Evolutionary conservation across 192 early-diverging fungal species (phyloP).

Genomic region (Borealophlyctis nickersoniae): DNA sequence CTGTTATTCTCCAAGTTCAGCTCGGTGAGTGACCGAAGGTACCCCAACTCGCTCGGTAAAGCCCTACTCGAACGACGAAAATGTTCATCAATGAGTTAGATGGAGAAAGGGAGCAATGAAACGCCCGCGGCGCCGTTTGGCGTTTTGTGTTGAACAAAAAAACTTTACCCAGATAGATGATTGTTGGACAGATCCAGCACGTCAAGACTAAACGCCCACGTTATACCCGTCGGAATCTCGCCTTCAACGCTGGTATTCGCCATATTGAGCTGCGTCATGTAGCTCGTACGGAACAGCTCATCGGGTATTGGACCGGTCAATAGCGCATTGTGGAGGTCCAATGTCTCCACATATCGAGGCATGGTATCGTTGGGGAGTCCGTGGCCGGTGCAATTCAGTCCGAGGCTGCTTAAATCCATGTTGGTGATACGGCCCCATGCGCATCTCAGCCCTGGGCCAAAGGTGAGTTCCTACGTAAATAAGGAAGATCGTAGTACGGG

Average conservation of each 20-base stretch:
- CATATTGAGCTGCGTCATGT: constrained; percentile 11
- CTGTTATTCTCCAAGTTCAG: constrained; percentile 11
- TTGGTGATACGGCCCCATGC: constrained; percentile 5
- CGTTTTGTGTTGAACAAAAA: no score
- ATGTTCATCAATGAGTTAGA: background rate
- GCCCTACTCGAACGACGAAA: constrained; percentile 11
- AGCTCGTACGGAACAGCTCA: background rate
- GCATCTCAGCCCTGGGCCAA: constrained; percentile 11
- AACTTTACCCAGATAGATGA: constrained; percentile 15
- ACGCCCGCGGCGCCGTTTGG: no score
- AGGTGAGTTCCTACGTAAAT: no score
- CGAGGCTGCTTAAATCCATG: constrained; percentile 13
- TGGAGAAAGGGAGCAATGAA: no score
- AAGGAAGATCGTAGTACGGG: no score
- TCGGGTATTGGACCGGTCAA: constrained; percentile 9
- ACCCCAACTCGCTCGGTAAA: background rate
- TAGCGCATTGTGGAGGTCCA: background rate
- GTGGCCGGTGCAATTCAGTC: constrained; percentile 19
- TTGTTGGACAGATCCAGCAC: constrained; percentile 11
- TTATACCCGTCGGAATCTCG: background rate
- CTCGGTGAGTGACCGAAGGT: constrained; percentile 14
- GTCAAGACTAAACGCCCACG: constrained; percentile 6
- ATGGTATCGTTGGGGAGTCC: constrained; percentile 1
- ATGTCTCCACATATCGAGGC: constrained; percentile 13
- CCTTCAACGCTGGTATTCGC: constrained; percentile 3